phyloP scores from a whole-genome alignment of 805 yeast species.

The Pachysolen tannophilus region DNA sequence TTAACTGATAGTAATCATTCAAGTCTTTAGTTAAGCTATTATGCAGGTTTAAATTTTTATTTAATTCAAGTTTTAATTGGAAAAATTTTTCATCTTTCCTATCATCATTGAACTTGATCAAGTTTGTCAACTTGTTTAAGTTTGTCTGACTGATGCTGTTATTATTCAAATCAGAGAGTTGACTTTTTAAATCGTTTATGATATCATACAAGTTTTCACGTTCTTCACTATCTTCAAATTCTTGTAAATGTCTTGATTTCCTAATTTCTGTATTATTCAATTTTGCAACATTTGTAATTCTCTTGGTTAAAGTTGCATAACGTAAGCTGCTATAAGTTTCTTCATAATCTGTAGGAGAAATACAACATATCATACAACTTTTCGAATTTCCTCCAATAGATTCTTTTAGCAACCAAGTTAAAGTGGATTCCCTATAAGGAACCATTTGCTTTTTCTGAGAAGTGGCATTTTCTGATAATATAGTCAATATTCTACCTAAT shows the following conservation, averaged over 20 bases:
- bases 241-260: slow-evolving; percentile 10
- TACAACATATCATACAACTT: slow-evolving; percentile 83
- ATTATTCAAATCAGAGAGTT: slow-evolving; percentile 4
- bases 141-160: slow-evolving; percentile 1
- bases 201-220: slow-evolving; percentile 6
- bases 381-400: slow-evolving; percentile 75
- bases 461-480: slow-evolving; percentile 34
- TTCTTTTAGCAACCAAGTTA: slow-evolving; percentile 72
- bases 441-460: slow-evolving; percentile 28
- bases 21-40: neutral
- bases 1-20: neutral
- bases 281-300: slow-evolving; percentile 54
- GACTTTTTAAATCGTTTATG: slow-evolving; percentile 5
- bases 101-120: slow-evolving; percentile 13
- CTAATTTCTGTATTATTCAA: slow-evolving; percentile 24
- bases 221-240: slow-evolving; percentile 6
- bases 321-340: slow-evolving; percentile 70
- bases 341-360: slow-evolving; percentile 71
- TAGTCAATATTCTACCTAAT: slow-evolving; percentile 58
- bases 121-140: slow-evolving; percentile 6
- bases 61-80: slow-evolving; percentile 2
- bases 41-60: neutral
- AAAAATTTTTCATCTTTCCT: slow-evolving; percentile 13
- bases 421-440: slow-evolving; percentile 68
- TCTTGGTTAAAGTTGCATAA: slow-evolving; percentile 72